Base-by-base conservation (phyloP, 179 eudicot genomes). In the Beta macrorhiza region DNA sequence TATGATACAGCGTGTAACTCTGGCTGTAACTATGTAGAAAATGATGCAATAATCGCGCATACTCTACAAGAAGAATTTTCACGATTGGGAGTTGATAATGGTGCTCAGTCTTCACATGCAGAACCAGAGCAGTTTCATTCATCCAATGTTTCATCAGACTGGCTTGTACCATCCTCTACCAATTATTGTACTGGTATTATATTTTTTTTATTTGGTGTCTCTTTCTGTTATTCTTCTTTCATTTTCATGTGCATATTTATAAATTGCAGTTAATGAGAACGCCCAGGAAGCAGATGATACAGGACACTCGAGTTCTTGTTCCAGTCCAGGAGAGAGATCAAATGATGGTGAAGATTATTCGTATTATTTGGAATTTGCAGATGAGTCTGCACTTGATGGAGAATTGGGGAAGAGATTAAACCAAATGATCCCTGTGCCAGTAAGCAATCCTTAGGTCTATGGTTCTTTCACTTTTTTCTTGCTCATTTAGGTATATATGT, bases 391-490 rank as follows among this genome's bases (percentile, higher is more conserved):
- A 45, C 86, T 92, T 85, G 98, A 95, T 89, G 98, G 98, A 84
- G 98, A 95, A 90, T 86, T 95, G 79, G 93, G 93, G 75, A 93
- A 89, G 90, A 90, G 97, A 82, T 75, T 95, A 80, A 84, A 89
- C 79, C 95, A 91, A 82, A 86, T 95, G 93, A 75, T 84, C 59
- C 90, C 93, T 71, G 89, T 95, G 84, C 98, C 97, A 81, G 98
- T 93, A 90, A 90, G 97, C 72, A 67, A 63, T 70, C 78, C 74
- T 77, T 76, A 13, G 53, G 32, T 59, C 17, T 11, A 61, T 72
- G 52, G 53, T 52, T 77, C 25, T 61, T 51, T 82, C 58, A 20
- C 22, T 0, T 10, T 13, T 47, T 67, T 47, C 56, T 62, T 37
- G 49, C 51, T 57, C 62, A 44, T 14, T 0, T 61, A 67, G 32